Percentiles rank a stretch among this genome's conserved stretches.
phyloP scores from a whole-genome alignment of 495 filamentous ascomycete genomes.

The Lasiosphaeria miniovina region DNA sequence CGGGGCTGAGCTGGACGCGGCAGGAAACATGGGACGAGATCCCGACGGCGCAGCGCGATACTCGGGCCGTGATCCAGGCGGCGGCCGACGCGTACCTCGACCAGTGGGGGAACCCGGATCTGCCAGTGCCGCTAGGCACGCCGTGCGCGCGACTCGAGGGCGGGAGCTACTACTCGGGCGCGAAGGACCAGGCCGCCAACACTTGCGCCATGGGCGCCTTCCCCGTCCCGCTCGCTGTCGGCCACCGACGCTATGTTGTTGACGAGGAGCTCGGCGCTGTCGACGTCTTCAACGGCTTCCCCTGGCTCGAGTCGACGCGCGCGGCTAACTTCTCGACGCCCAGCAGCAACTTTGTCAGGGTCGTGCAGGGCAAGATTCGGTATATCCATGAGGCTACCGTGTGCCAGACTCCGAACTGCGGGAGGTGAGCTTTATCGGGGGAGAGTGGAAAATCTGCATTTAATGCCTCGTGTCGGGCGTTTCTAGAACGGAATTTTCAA shows the following conservation, averaged over 20 bases:
- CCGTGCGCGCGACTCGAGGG: constrained; percentile 39
- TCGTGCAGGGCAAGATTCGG: constrained; percentile 34
- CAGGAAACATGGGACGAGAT: constrained; percentile 39
- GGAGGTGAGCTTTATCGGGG: not conserved
- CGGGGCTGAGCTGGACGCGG: constrained; percentile 27
- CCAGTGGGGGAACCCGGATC: constrained; percentile 28
- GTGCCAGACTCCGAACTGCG: constrained; percentile 16
- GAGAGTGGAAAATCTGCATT: too few relatives aligned
- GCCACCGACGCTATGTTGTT: constrained; percentile 35
- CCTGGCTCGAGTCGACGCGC: constrained; percentile 30
- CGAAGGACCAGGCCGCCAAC: constrained; percentile 24
- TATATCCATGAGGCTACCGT: constrained; percentile 36
- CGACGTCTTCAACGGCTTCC: constrained; percentile 37
- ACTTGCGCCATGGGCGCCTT: constrained; percentile 38
- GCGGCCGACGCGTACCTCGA: constrained; percentile 39
- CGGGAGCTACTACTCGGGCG: constrained; percentile 35
- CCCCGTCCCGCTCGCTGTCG: constrained; percentile 31
- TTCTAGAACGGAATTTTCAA: too few relatives aligned
- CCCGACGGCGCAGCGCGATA: constrained; percentile 29
- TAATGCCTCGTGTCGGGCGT: too few relatives aligned
- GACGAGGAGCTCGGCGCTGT: constrained; percentile 38
- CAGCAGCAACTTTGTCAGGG: constrained; percentile 34
- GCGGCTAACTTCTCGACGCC: constrained; percentile 22
- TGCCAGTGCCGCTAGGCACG: constrained; percentile 28
- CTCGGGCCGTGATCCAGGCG: constrained; percentile 32